Evolutionary conservation across 768 basidiomycete genomes (phyloP).

Genomic region (Rhizopogon vesiculosus): DNA sequence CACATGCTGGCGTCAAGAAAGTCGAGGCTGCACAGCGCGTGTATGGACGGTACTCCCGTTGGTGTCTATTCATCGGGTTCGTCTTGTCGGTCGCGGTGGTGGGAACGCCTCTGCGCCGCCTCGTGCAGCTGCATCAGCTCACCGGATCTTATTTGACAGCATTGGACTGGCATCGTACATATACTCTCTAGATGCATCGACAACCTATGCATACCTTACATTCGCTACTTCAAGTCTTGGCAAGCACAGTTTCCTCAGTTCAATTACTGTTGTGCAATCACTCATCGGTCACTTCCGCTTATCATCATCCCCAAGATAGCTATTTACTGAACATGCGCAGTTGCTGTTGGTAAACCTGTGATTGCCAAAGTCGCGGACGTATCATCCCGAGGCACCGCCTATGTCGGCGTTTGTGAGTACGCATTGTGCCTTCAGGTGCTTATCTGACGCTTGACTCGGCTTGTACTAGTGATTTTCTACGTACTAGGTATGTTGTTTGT

Average conservation of each 20-base stretch:
- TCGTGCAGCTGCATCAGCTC: neutral
- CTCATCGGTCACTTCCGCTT: conserved; percentile 43
- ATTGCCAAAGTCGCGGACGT: conserved; percentile 75
- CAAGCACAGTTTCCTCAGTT: conserved; percentile 49
- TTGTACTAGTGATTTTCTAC: conserved; percentile 48
- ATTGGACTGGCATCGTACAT: conserved; percentile 70
- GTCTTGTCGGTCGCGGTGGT: neutral
- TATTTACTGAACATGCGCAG: conserved; percentile 18
- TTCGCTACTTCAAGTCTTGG: conserved; percentile 52
- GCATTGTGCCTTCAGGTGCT: neutral
- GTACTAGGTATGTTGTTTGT: conserved; percentile 40
- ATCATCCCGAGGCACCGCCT: conserved; percentile 61
- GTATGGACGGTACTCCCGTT: conserved; percentile 50
- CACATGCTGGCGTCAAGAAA: conserved; percentile 37
- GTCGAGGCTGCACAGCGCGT: conserved; percentile 50
- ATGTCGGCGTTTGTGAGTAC: conserved; percentile 48
- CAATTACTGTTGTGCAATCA: conserved; percentile 50
- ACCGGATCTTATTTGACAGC: conserved; percentile 16
- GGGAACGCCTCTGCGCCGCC: neutral
- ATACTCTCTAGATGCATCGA: conserved; percentile 69
- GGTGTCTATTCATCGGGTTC: conserved; percentile 58
- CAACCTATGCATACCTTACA: conserved; percentile 60
- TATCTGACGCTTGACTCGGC: neutral
- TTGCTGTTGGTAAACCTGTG: conserved; percentile 57
- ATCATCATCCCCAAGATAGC: neutral